These are phyloP conservation scores for Avicennia marina DNA, from an alignment of 257 asterid genomes.

Conservation along the genomic window DNA sequence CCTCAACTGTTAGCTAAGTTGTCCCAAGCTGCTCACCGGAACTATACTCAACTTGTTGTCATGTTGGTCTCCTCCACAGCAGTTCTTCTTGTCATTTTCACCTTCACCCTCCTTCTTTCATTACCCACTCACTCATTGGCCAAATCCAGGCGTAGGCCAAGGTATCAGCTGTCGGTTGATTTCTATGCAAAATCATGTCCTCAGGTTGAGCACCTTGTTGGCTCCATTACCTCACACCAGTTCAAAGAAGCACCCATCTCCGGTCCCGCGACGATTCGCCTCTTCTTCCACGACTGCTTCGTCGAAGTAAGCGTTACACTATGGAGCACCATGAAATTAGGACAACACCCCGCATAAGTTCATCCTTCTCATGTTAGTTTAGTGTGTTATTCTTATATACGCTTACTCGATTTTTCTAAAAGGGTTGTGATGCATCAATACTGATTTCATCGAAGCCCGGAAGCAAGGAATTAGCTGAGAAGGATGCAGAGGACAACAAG, in stretches of 20 bases:
- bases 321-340: background rate
- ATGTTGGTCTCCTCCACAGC: constrained; percentile 32
- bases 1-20: constrained; percentile 29
- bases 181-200: constrained; percentile 81
- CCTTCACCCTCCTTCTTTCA: constrained; percentile 16
- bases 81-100: constrained; percentile 18
- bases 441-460: constrained; percentile 57
- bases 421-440: constrained; percentile 95
- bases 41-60: background rate
- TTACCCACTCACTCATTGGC: constrained; percentile 17
- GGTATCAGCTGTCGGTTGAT: constrained; percentile 46
- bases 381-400: background rate
- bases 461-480: constrained; percentile 64
- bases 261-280: constrained; percentile 94
- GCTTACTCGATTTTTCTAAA: background rate
- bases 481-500: constrained; percentile 78
- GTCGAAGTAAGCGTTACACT: constrained; percentile 69
- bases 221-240: constrained; percentile 62
- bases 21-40: constrained; percentile 29
- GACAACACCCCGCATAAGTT: no score
- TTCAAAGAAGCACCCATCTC: constrained; percentile 69
- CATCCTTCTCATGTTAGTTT: background rate
- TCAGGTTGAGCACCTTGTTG: constrained; percentile 66
- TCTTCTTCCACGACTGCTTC: constrained; percentile 95
- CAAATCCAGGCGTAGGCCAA: constrained; percentile 18